Base-by-base conservation (phyloP, 495 filamentous ascomycete species). In the Pyronema omphalodes region DNA sequence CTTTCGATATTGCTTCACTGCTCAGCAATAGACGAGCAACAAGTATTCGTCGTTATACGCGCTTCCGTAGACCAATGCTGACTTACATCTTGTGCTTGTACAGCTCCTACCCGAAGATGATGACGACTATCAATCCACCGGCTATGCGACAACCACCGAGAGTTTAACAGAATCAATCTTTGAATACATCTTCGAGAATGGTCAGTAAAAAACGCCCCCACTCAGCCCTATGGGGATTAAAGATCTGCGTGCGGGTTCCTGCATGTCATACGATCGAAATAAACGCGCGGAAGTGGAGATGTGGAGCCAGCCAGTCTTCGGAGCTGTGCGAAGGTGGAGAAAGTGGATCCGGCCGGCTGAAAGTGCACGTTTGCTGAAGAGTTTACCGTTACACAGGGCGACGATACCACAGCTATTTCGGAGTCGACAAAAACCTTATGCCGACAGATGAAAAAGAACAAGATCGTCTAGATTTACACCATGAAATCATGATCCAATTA, bases 181-280 rank as follows among this genome's bases (percentile, higher is more conserved):
- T 49, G 60, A 69, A 17, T 67, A 70, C 51, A 59, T 54, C 17
- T 67, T 62, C 55, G 74, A 78, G 62, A 74, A 79, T 64, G 74
- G 74, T 17, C 9, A 7, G 17, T 40, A 41, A 12, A 41, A 12
- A 12, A 17, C 39, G 11, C 39, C 39, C 2, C 11, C 39, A 41
- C 39, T 12, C 11, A 41, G 15, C 11, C 23, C 23, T 29, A 29
- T 29, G 23, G 2, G 23, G 23, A 29, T 29, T 29, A 29, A 29
- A 29, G 23, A 29, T 29, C 23, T 29, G 23, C 23, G 23, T 29
- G 23, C 23, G 23, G 23, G 23, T 29, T 29, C 23, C 23, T 29
- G 23, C 23, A 29, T 29, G 23, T 29, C 23, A 5, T 29, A 29
- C 23, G 23, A 1, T 2, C 23, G 23, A 29, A 29, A 29, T 29